Base-by-base conservation (phyloP, 345 rosid genomes). In the Citrus sp. region DNA sequence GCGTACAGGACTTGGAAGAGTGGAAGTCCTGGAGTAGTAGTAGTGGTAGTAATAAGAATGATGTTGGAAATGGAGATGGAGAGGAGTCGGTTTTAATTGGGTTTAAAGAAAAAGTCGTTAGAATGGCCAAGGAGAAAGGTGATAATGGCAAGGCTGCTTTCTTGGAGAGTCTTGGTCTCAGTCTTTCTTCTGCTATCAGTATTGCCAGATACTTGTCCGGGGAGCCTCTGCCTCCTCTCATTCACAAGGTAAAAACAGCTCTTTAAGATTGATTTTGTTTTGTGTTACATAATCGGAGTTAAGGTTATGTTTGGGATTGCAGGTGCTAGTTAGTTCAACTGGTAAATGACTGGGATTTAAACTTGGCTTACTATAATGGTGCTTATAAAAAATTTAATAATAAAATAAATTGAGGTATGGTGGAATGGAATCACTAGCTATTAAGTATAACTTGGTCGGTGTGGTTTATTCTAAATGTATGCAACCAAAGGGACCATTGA, bases 101-200 rank as follows among this genome's bases (percentile, higher is more conserved):
- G 68, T 95, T 92, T 78, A 87, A 86, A 85, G 93, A 92, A 82
- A 95, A 89, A 83, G 88, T 93, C 67, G 54, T 89, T 40, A 82
- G 67, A 64, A 83, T 92, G 91, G 94, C 91, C 46, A 93, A 85
- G 84, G 87, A 91, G 83, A 95, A 91, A 64, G 95, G 95, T 59
- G 93, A 91, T 82, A 79, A 82, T 76, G 98, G 98, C 2, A 93
- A 90, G 78, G 89, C 90, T 72, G 92, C 99, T 18, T 92, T 93
- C 80, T 85, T 92, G 79, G 98, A 95, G 91, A 93, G 96, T 83
- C 65, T 89, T 49, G 99, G 99, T 4, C 81, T 93, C 69, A 83
- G 84, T 81, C 84, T 93, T 74, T 85, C 93, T 71, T 92, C 97
- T 65, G 89, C 99, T 5, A 89, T 86, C 87, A 82, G 84, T 79